These are phyloP conservation scores for Aspergillus calidoustus DNA, from an alignment of 2,329 filamentous ascomycete genomes.

Conservation along the genomic window DNA sequence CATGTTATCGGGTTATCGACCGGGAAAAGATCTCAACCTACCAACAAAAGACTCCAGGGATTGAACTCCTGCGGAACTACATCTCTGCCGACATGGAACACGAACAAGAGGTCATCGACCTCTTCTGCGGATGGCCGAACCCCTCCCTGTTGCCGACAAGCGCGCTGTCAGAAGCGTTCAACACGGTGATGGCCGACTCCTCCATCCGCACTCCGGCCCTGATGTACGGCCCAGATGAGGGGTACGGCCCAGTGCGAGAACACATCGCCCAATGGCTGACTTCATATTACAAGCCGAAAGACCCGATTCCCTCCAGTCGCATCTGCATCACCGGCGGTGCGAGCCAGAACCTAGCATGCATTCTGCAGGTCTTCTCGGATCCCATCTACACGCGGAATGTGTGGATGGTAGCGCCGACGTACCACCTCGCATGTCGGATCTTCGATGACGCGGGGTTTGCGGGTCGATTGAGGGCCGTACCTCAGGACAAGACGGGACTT, in stretches of 20 bases:
- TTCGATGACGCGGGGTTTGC: slow-evolving; percentile 80
- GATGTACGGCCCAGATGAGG: slow-evolving; percentile 78
- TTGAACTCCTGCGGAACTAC: neutral
- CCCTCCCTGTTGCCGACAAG: slow-evolving; percentile 67
- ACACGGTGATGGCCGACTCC: slow-evolving; percentile 64
- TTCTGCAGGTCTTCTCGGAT: slow-evolving; percentile 81
- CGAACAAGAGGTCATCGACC: slow-evolving; percentile 41
- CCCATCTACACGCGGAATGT: slow-evolving; percentile 73
- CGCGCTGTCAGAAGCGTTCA: slow-evolving; percentile 65
- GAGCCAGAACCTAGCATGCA: slow-evolving; percentile 76
- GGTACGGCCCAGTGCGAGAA: slow-evolving; percentile 70
- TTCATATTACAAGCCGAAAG: slow-evolving; percentile 59
- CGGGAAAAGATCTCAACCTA: neutral
- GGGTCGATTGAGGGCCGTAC: slow-evolving; percentile 68
- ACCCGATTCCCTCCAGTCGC: slow-evolving; percentile 57
- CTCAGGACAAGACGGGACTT: slow-evolving; percentile 78
- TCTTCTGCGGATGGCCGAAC: slow-evolving; percentile 54
- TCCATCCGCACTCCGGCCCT: slow-evolving; percentile 66
- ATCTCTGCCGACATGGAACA: slow-evolving; percentile 8
- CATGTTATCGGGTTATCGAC: neutral
- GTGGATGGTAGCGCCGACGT: slow-evolving; percentile 82
- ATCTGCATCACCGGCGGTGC: slow-evolving; percentile 86
- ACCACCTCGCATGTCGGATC: slow-evolving; percentile 80
- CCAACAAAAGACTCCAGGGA: neutral
- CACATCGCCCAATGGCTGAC: slow-evolving; percentile 73